Evolutionary conservation across 805 yeast genomes (phyloP).

Genomic region (Yarrowia sp.): DNA sequence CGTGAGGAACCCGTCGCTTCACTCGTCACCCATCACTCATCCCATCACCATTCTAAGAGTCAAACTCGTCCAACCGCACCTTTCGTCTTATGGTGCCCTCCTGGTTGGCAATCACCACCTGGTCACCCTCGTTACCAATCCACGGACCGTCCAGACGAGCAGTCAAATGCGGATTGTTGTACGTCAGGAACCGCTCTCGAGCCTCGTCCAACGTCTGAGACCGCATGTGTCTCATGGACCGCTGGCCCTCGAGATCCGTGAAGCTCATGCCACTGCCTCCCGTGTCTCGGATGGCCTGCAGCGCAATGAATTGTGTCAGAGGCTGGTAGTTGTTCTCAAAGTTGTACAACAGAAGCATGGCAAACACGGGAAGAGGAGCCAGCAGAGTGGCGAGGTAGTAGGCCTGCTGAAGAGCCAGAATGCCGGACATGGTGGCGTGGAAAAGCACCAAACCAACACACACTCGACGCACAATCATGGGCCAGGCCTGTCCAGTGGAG

Average conservation of each 20-base stretch:
- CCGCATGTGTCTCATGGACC: constrained; percentile 10
- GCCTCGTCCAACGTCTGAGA: constrained; percentile 69
- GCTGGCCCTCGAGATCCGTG: constrained; percentile 17
- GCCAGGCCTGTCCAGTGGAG: constrained; percentile 97
- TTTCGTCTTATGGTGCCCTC: constrained; percentile 42
- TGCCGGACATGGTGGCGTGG: constrained; percentile 91
- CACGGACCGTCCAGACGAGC: constrained; percentile 81
- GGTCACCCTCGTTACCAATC: constrained; percentile 59
- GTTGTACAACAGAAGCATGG: constrained; percentile 66
- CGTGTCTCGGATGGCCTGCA: constrained; percentile 56
- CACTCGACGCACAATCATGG: constrained; percentile 76
- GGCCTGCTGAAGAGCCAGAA: constrained; percentile 76
- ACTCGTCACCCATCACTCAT: too few species aligned
- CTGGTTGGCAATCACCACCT: constrained; percentile 48
- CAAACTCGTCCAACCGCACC: constrained; percentile 45
- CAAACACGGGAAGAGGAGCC: constrained; percentile 70
- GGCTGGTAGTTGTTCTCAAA: constrained; percentile 81
- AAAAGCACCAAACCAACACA: constrained; percentile 76
- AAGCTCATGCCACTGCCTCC: constrained; percentile 6
- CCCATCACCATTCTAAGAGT: too few species aligned
- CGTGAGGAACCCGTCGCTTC: too few species aligned
- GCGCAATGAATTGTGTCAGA: constrained; percentile 76
- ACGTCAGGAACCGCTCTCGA: constrained; percentile 66
- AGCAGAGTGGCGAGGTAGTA: constrained; percentile 68
- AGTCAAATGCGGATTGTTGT: constrained; percentile 71